Evolutionary conservation across 805 yeast species (phyloP).

Genomic region (Ogataea populi-albae): DNA sequence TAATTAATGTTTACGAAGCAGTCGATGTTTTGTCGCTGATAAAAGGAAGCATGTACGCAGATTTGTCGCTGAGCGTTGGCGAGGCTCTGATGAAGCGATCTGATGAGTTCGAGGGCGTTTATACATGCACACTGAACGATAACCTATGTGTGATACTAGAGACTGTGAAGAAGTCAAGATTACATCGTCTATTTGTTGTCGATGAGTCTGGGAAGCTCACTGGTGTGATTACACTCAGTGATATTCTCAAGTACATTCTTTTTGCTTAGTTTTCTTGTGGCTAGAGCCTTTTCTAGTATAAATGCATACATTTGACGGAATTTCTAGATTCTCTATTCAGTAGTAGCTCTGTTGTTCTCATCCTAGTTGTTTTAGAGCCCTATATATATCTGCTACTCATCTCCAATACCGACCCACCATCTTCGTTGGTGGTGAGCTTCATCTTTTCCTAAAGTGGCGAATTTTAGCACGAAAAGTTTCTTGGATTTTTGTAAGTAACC

Average conservation of each 20-base stretch:
- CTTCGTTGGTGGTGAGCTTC: too few species aligned
- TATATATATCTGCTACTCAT: too few species aligned
- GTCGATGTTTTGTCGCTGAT: constrained; percentile 90
- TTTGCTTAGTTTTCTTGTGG: constrained; percentile 51
- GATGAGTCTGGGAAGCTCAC: constrained; percentile 74
- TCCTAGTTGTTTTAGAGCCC: too few species aligned
- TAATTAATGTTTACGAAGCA: constrained; percentile 92
- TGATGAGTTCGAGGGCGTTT: constrained; percentile 96
- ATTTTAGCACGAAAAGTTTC: too few species aligned
- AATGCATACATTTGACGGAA: too few species aligned
- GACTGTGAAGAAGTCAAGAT: constrained; percentile 84
- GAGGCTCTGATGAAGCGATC: constrained; percentile 92
- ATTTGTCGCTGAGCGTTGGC: constrained; percentile 86
- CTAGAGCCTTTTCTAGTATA: too few species aligned
- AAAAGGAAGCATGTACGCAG: constrained; percentile 92
- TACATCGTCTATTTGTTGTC: constrained; percentile 89
- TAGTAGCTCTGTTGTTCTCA: too few species aligned
- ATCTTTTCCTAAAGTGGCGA: too few species aligned
- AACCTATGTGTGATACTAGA: constrained; percentile 86
- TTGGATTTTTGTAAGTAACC: too few species aligned
- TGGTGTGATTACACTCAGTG: constrained; percentile 89
- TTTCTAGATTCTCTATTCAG: too few species aligned
- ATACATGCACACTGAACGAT: constrained; percentile 88
- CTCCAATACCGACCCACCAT: too few species aligned
- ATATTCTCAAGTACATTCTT: constrained; percentile 79